Percentiles rank a stretch among this genome's conserved stretches.
phyloP scores from a whole-genome alignment of 768 basidiomycete genomes.

The Cystofilobasidium capitatum region DNA sequence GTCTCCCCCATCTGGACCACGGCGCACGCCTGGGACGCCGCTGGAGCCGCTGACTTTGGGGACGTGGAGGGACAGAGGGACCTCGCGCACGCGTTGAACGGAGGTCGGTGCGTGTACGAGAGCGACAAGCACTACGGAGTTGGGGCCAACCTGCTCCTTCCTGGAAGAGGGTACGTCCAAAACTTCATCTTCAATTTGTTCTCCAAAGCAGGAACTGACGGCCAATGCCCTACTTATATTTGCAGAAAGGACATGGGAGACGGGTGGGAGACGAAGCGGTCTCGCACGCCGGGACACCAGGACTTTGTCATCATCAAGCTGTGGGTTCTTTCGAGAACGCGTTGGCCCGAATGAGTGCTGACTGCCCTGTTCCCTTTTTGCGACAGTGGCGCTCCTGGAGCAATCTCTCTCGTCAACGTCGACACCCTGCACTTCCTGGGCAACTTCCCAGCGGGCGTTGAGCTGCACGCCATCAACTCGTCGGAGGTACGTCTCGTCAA shows the following conservation, averaged over 20 bases:
- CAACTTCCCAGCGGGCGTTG: slow-evolving; percentile 79
- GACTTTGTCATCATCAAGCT: slow-evolving; percentile 88
- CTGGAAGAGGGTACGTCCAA: slow-evolving; percentile 56
- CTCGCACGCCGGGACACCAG: slow-evolving; percentile 63
- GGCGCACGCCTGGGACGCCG: slow-evolving; percentile 30
- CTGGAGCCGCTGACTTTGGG: slow-evolving; percentile 24
- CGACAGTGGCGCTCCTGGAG: slow-evolving; percentile 59
- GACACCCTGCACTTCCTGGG: slow-evolving; percentile 95
- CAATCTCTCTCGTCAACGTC: slow-evolving; percentile 66
- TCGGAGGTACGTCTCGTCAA: slow-evolving; percentile 39
- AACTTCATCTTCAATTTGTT: background rate
- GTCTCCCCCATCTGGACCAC: slow-evolving; percentile 53
- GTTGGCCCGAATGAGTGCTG: background rate
- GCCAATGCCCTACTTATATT: background rate
- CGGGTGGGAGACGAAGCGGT: slow-evolving; percentile 96
- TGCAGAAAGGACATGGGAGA: slow-evolving; percentile 75
- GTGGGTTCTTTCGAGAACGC: slow-evolving; percentile 44
- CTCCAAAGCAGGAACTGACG: background rate
- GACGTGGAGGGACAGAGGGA: slow-evolving; percentile 49
- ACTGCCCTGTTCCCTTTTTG: background rate
- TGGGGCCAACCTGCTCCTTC: slow-evolving; percentile 80
- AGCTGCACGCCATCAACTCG: slow-evolving; percentile 54
- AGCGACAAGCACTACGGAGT: slow-evolving; percentile 95
- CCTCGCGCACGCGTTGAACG: slow-evolving; percentile 80
- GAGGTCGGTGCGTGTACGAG: slow-evolving; percentile 69